These are phyloP conservation scores for Mycena metata DNA, from an alignment of 768 basidiomycete genomes.

Conservation along the genomic window DNA sequence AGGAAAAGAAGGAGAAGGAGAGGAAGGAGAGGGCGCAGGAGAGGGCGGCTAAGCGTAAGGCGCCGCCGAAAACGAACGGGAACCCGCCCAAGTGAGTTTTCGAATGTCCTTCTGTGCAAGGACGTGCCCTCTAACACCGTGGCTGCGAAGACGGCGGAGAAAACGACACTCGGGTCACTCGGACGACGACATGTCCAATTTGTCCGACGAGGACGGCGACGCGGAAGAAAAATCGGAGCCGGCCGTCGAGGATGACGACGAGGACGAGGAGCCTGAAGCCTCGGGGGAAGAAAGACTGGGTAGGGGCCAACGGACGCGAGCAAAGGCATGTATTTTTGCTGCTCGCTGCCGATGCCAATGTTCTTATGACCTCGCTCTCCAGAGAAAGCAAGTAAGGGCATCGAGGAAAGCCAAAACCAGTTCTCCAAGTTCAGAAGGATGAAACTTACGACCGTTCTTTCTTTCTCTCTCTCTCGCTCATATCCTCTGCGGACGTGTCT, in stretches of 20 bases:
- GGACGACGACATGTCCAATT: slow-evolving; percentile 57
- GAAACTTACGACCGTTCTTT: background rate
- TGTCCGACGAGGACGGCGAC: slow-evolving; percentile 57
- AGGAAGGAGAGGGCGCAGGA: slow-evolving; percentile 67
- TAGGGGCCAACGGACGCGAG: slow-evolving; percentile 54
- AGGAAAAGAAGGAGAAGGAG: slow-evolving; percentile 65
- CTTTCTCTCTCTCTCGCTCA: background rate
- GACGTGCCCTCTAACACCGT: slow-evolving; percentile 2
- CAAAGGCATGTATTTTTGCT: slow-evolving; percentile 51
- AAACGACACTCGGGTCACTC: slow-evolving; percentile 53
- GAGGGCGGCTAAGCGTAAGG: slow-evolving; percentile 68
- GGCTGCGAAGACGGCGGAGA: slow-evolving; percentile 52
- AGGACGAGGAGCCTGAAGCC: slow-evolving; percentile 41
- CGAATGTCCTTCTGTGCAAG: background rate
- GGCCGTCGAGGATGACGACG: slow-evolving; percentile 45
- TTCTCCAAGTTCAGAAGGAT: slow-evolving; percentile 33
- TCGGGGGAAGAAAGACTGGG: slow-evolving; percentile 53
- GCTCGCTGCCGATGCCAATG: too few relatives aligned
- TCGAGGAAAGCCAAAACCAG: slow-evolving; percentile 23
- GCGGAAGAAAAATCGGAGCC: slow-evolving; percentile 46
- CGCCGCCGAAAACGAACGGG: slow-evolving; percentile 59
- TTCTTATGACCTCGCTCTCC: background rate
- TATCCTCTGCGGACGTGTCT: slow-evolving; percentile 1
- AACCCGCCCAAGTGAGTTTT: slow-evolving; percentile 58
- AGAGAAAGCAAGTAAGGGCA: slow-evolving; percentile 34